These are phyloP conservation scores for Abrus pulchellus DNA, from an alignment of 306 rosid genomes.

Conservation along the genomic window DNA sequence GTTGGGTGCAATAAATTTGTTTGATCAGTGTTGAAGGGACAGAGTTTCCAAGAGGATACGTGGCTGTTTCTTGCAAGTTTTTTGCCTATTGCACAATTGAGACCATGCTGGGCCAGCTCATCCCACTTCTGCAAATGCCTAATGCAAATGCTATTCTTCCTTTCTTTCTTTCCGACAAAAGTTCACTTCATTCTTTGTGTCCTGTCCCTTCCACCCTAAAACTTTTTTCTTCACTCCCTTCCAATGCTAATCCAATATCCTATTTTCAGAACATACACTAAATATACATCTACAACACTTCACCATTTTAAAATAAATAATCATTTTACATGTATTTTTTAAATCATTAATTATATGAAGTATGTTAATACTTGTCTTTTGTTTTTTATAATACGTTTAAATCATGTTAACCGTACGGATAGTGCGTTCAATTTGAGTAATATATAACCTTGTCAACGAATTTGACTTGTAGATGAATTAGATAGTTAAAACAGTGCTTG, in stretches of 20 bases:
- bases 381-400: no score
- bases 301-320: no score
- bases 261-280: no score
- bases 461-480: not conserved
- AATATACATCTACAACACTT: no score
- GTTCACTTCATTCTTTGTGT: constrained; percentile 8
- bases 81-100: not conserved
- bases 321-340: no score
- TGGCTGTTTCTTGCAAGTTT: not conserved
- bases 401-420: not conserved
- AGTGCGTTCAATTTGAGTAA: not conserved
- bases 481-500: not conserved
- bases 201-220: not conserved
- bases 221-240: not conserved
- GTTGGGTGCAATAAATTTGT: constrained; percentile 48
- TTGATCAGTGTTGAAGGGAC: constrained; percentile 35
- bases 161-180: constrained; percentile 6
- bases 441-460: not conserved
- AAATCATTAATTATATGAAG: no score
- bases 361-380: no score
- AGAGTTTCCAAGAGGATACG: constrained; percentile 29
- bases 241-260: not conserved
- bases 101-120: constrained; percentile 23
- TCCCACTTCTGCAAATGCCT: constrained; percentile 19
- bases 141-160: not conserved